phyloP scores from a whole-genome alignment of 768 basidiomycete species.

The Chlorophyllum brunneum region DNA sequence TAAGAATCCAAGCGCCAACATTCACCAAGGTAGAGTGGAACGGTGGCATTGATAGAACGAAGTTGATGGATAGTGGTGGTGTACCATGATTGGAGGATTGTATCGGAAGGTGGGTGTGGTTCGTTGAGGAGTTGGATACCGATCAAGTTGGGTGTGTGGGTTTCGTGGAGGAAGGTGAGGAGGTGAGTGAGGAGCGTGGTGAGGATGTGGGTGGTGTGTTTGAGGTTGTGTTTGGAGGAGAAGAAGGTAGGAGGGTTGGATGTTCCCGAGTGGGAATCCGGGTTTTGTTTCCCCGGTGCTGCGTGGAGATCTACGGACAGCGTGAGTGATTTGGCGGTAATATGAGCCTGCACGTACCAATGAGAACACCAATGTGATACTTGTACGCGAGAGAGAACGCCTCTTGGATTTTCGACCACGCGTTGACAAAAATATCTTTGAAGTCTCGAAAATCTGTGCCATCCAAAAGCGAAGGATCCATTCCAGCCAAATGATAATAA shows the following conservation, averaged over 20 bases:
- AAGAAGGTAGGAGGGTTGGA: constrained; percentile 52
- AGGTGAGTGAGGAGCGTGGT: constrained; percentile 34
- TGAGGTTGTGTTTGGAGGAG: constrained; percentile 35
- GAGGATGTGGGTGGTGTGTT: constrained; percentile 46
- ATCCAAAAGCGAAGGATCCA: constrained; percentile 51
- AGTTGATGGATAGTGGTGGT: constrained; percentile 47
- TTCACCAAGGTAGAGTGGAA: constrained; percentile 75
- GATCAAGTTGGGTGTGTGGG: constrained; percentile 44
- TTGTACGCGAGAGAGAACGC: constrained; percentile 56
- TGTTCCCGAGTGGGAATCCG: constrained; percentile 62
- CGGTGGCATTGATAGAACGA: constrained; percentile 42
- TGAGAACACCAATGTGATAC: constrained; percentile 66
- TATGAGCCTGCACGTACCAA: constrained; percentile 41
- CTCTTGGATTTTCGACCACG: constrained; percentile 59
- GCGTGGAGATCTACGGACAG: constrained; percentile 58
- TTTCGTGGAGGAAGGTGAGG: constrained; percentile 15
- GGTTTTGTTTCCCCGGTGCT: constrained; percentile 73
- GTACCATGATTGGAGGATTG: constrained; percentile 62
- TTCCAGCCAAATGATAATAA: constrained; percentile 65
- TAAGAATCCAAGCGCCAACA: constrained; percentile 72
- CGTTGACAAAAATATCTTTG: constrained; percentile 50
- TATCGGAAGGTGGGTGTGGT: constrained; percentile 47
- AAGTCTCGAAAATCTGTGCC: constrained; percentile 64
- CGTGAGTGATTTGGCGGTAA: not conserved
- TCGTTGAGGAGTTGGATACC: constrained; percentile 63